phyloP scores from a whole-genome alignment of 1,284 basidiomycete genomes.

The Leccinum huronense region DNA sequence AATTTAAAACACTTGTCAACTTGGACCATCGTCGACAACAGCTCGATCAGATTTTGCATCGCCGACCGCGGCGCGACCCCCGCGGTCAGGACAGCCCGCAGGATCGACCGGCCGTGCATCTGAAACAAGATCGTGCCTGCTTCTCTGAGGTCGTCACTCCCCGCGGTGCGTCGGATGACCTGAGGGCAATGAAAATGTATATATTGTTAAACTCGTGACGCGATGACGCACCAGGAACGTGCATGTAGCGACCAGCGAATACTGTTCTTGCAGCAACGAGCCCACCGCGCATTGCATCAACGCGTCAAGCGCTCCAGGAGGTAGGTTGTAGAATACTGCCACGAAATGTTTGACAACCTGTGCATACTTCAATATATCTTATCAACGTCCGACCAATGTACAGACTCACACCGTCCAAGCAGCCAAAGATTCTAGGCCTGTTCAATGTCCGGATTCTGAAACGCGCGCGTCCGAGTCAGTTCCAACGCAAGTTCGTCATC shows the following conservation, averaged over 20 bases:
- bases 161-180: constrained; percentile 65
- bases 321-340: constrained; percentile 64
- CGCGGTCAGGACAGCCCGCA: constrained; percentile 70
- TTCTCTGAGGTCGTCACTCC: constrained; percentile 51
- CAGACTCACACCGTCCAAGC: constrained; percentile 61
- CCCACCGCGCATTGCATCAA: constrained; percentile 72
- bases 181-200: constrained; percentile 25
- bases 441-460: constrained; percentile 82
- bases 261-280: constrained; percentile 80
- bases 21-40: constrained; percentile 65
- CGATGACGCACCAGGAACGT: constrained; percentile 69
- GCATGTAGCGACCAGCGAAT: constrained; percentile 79
- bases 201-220: constrained; percentile 5
- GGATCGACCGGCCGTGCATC: constrained; percentile 65
- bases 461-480: constrained; percentile 13
- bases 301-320: constrained; percentile 63
- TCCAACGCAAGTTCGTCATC: neutral
- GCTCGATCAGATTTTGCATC: constrained; percentile 78
- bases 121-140: constrained; percentile 53
- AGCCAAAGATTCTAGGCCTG: constrained; percentile 76
- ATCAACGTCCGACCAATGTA: constrained; percentile 4
- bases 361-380: neutral
- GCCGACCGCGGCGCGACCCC: constrained; percentile 78
- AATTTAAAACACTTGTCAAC: constrained; percentile 11
- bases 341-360: constrained; percentile 77